Conservation (phyloP, 1,284 basidiomycete genomes). For the Xerocomus minutiporus region DNA sequence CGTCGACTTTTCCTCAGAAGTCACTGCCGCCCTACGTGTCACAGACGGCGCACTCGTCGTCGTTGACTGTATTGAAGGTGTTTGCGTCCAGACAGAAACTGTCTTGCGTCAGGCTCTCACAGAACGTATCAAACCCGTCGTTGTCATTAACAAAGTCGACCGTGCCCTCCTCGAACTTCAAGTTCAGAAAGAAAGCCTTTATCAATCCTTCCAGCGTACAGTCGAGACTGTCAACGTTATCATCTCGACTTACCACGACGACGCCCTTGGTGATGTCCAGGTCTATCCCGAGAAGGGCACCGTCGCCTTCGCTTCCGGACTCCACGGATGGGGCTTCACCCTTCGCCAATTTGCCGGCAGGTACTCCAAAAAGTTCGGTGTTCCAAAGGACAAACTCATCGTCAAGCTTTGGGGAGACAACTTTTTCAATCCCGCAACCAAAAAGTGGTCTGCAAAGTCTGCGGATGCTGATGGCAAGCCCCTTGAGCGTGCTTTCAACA, state of each 20-base stretch:
- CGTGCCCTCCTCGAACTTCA: conserved; percentile 99
- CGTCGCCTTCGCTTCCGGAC: conserved; percentile 98
- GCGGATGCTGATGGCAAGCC: conserved; percentile 80
- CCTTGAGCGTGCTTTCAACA: conserved; percentile 91
- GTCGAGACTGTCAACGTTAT: conserved; percentile 99
- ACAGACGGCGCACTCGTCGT: conserved; percentile 98
- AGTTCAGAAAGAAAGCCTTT: conserved; percentile 95
- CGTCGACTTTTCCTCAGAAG: conserved; percentile 99
- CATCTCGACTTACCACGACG: conserved; percentile 96
- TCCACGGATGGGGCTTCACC: conserved; percentile 99
- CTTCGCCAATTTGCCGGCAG: conserved; percentile 95
- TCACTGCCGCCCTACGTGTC: conserved; percentile 98
- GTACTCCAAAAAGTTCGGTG: conserved; percentile 99
- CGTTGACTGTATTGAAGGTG: conserved; percentile 99
- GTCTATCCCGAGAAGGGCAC: conserved; percentile 99
- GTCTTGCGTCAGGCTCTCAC: conserved; percentile 96
- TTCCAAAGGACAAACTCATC: conserved; percentile 99
- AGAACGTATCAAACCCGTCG: conserved; percentile 99
- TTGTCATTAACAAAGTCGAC: conserved; percentile 99
- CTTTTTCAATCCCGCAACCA: conserved; percentile 97
- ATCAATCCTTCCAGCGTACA: conserved; percentile 97
- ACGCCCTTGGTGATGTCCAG: conserved; percentile 94
- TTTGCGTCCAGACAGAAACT: conserved; percentile 99
- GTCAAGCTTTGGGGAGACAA: conserved; percentile 98
- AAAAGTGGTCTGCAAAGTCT: conserved; percentile 91